A percentile compares a stretch with the other conserved stretches of the same genome.
Conservation (phyloP, 2,329 filamentous ascomycete genomes). For the Colletotrichum sp. region DNA sequence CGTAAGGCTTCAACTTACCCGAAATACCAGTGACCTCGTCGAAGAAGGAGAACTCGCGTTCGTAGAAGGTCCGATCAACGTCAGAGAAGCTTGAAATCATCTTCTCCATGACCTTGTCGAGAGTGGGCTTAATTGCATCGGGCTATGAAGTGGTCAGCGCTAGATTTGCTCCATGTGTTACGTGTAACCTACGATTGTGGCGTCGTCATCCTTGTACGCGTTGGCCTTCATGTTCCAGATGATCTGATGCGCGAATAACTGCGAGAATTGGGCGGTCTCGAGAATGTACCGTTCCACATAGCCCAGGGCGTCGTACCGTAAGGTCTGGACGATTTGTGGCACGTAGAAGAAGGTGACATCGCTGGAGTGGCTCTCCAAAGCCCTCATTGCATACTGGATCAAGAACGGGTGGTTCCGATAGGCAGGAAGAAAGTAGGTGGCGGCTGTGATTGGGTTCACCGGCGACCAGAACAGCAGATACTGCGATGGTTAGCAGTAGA, state of each 20-base stretch:
- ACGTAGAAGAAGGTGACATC: conserved; percentile 99
- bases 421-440: conserved; percentile 89
- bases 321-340: conserved; percentile 93
- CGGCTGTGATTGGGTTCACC: conserved; percentile 89
- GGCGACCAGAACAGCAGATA: conserved; percentile 93
- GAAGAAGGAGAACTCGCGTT: conserved; percentile 97
- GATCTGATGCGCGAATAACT: conserved; percentile 97
- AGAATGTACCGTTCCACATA: conserved; percentile 97
- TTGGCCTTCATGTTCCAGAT: conserved; percentile 99
- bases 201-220: conserved; percentile 96
- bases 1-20: conserved; percentile 91
- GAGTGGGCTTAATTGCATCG: conserved; percentile 88
- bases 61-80: conserved; percentile 84
- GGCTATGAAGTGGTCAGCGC: conserved; percentile 55
- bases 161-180: not conserved
- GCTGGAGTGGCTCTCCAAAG: conserved; percentile 91
- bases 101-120: conserved; percentile 87
- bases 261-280: conserved; percentile 97
- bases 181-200: conserved; percentile 69
- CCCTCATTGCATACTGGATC: conserved; percentile 95
- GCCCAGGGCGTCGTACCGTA: conserved; percentile 90
- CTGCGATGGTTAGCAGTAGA: conserved; percentile 46
- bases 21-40: conserved; percentile 95
- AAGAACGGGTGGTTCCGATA: conserved; percentile 93
- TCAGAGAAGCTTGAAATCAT: conserved; percentile 83